Percentiles rank a stretch among this genome's conserved stretches.
These are phyloP conservation scores for Berkeleyomyces basicola DNA, from an alignment of 2,329 filamentous ascomycete species.

Conservation along the genomic window DNA sequence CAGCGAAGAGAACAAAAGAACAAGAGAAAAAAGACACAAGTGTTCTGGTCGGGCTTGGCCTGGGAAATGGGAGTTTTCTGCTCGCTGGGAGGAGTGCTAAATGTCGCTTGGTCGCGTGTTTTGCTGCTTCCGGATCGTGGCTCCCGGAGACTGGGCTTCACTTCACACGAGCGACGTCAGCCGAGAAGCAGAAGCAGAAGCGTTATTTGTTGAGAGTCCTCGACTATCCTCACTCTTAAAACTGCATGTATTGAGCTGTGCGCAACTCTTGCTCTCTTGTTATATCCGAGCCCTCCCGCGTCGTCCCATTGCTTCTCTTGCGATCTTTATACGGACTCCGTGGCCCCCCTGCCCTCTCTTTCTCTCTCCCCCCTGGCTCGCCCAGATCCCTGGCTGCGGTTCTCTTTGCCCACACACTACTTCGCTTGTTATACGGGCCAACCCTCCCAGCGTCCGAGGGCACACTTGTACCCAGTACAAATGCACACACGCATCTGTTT, in stretches of 20 bases:
- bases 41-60: neutral
- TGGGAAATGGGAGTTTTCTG: too few species aligned
- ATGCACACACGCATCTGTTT: neutral
- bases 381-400: neutral
- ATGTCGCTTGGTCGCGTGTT: neutral
- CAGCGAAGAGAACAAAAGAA: too few species aligned
- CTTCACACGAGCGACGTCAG: neutral
- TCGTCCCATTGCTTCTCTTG: neutral
- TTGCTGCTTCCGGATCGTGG: neutral
- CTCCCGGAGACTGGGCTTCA: neutral
- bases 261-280: neutral
- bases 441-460: neutral
- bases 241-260: too few species aligned
- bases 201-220: too few species aligned
- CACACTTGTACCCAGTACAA: neutral
- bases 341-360: neutral
- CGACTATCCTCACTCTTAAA: too few species aligned
- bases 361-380: neutral
- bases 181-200: too few species aligned
- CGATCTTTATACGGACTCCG: neutral
- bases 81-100: neutral
- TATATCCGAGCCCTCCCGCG: neutral
- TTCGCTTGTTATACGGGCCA: neutral
- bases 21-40: too few species aligned
- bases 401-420: neutral